Evolutionary conservation across 2,329 filamentous ascomycete genomes (phyloP).

Genomic region (Colletotrichum sp.): DNA sequence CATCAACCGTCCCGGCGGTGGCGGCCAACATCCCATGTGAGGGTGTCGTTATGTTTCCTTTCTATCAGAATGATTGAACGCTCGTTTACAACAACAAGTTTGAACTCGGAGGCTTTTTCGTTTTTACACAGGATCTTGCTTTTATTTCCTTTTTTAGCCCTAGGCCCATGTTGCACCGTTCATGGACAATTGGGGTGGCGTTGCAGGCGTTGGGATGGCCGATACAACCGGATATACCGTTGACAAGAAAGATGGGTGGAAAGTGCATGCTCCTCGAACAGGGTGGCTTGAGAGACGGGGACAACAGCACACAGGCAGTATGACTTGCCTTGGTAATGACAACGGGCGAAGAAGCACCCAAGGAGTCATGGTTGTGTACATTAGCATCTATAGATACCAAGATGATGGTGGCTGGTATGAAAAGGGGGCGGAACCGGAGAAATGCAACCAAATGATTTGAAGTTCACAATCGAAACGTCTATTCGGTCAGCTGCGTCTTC

Average conservation of each 20-base stretch:
- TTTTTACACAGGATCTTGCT: background rate
- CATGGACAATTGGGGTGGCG: background rate
- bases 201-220: background rate
- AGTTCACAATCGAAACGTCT: background rate
- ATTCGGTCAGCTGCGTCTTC: background rate
- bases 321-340: slow-evolving; percentile 9
- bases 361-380: slow-evolving; percentile 9
- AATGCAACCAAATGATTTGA: background rate
- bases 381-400: slow-evolving; percentile 23
- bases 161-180: background rate
- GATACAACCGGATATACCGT: background rate
- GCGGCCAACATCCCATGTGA: slow-evolving; percentile 22
- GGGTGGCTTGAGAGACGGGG: background rate
- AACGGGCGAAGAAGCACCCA: background rate
- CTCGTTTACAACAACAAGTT: background rate
- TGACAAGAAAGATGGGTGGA: background rate
- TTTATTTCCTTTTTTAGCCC: slow-evolving; percentile 1
- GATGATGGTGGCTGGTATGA: background rate
- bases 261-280: background rate
- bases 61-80: background rate
- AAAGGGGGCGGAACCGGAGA: background rate
- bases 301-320: background rate
- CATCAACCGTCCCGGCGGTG: slow-evolving; percentile 53
- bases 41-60: background rate
- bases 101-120: background rate